Percentiles rank a stretch among this genome's conserved stretches.
These are phyloP conservation scores for Quercus tomentella DNA, from an alignment of 331 rosid species.

Conservation along the genomic window DNA sequence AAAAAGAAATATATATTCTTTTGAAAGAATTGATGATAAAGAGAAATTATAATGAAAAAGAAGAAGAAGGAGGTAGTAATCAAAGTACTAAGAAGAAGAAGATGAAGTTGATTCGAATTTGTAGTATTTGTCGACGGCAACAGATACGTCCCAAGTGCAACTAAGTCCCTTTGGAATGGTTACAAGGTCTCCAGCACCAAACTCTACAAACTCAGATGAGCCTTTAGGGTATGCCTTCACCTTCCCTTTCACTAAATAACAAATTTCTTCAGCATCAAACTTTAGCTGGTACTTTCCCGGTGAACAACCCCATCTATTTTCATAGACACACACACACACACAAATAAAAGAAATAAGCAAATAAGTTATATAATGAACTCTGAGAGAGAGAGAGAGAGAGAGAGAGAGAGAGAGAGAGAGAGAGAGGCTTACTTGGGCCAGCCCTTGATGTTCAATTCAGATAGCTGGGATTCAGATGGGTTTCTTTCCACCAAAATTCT, in stretches of 20 bases:
- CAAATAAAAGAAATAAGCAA: background rate
- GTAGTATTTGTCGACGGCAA: constrained; percentile 92
- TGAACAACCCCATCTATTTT: constrained; percentile 93
- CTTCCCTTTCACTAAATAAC: constrained; percentile 85
- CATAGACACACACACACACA: background rate
- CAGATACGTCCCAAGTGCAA: constrained; percentile 97
- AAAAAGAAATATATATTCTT: background rate
- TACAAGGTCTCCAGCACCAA: constrained; percentile 95
- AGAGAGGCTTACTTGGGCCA: constrained; percentile 80
- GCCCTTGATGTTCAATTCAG: constrained; percentile 73
- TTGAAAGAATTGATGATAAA: constrained; percentile 8
- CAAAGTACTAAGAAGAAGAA: background rate
- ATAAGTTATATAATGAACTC: background rate
- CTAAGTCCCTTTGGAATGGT: constrained; percentile 82
- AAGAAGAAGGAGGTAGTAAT: background rate
- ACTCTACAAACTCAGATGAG: constrained; percentile 70
- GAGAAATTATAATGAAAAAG: background rate
- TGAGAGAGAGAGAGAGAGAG: too few species aligned
- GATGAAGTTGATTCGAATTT: constrained; percentile 69
- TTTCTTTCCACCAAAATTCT: constrained; percentile 68
- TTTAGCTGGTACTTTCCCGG: constrained; percentile 91
- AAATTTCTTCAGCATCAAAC: constrained; percentile 96
- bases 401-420: background rate
- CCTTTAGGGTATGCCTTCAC: constrained; percentile 86
- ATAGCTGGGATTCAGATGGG: constrained; percentile 73